Evolutionary conservation across 495 filamentous ascomycete genomes (phyloP).

Genomic region (Daldinia decipiens): DNA sequence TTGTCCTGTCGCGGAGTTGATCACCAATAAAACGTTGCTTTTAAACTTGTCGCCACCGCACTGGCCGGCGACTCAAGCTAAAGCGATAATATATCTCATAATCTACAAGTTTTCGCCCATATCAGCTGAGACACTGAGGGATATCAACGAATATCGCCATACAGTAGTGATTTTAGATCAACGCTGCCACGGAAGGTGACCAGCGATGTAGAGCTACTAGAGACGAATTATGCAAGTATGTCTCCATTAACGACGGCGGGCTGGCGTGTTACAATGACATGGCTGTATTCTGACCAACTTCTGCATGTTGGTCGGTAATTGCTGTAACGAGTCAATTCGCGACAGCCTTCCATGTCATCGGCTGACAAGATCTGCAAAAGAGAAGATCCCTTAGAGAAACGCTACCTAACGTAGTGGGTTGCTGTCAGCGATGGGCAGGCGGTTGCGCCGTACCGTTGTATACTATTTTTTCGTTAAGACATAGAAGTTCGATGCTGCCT

Average conservation of each 20-base stretch:
- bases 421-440: slow-evolving; percentile 25
- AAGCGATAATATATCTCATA: slow-evolving; percentile 32
- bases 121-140: slow-evolving; percentile 34
- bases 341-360: slow-evolving; percentile 23
- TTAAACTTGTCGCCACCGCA: slow-evolving; percentile 42
- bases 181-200: slow-evolving; percentile 15
- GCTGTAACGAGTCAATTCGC: slow-evolving; percentile 19
- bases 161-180: slow-evolving; percentile 11
- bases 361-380: slow-evolving; percentile 31
- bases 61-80: slow-evolving; percentile 35
- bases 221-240: slow-evolving; percentile 20
- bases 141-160: slow-evolving; percentile 17
- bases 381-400: slow-evolving; percentile 20
- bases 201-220: slow-evolving; percentile 16
- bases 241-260: slow-evolving; percentile 21
- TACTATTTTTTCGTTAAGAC: slow-evolving; percentile 27
- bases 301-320: slow-evolving; percentile 23
- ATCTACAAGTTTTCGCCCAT: slow-evolving; percentile 21
- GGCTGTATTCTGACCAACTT: slow-evolving; percentile 14
- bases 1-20: slow-evolving; percentile 35
- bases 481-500: slow-evolving; percentile 29
- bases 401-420: slow-evolving; percentile 19
- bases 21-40: slow-evolving; percentile 40
- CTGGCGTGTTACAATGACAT: slow-evolving; percentile 29
- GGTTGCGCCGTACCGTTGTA: slow-evolving; percentile 25